A percentile compares a stretch with the other conserved stretches of the same genome.
Conservation (phyloP, 2,329 filamentous ascomycete genomes). For the Ceratocystis albifundus region DNA sequence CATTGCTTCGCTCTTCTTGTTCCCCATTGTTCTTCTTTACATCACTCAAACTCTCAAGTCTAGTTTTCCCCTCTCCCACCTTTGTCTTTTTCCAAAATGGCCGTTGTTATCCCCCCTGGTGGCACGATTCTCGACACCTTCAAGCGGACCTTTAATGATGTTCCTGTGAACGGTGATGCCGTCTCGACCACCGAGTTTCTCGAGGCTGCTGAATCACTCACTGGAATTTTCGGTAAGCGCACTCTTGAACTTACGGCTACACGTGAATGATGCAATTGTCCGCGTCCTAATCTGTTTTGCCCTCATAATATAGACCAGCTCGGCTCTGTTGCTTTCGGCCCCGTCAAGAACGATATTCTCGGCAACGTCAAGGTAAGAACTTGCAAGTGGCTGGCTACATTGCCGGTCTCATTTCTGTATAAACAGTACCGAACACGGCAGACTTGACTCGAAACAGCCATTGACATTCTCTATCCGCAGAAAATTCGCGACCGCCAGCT, state of each 20-base stretch:
- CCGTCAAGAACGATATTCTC: constrained; percentile 82
- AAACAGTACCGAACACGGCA: no score
- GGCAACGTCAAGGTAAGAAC: constrained; percentile 73
- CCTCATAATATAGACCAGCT: constrained; percentile 41
- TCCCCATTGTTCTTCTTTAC: background rate
- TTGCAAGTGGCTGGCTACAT: constrained; percentile 2
- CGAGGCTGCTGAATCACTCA: constrained; percentile 76
- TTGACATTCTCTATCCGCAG: constrained; percentile 34
- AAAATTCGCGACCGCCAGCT: constrained; percentile 81
- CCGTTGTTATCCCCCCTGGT: constrained; percentile 45
- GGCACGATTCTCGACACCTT: constrained; percentile 78
- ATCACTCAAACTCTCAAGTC: background rate
- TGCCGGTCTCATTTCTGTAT: background rate
- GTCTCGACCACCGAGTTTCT: constrained; percentile 80
- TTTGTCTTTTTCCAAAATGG: constrained; percentile 34
- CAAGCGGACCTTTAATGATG: constrained; percentile 72
- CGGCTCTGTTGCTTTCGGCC: constrained; percentile 65
- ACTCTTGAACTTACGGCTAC: background rate
- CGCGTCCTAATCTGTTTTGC: background rate
- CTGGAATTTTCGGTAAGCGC: constrained; percentile 65
- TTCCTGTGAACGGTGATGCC: constrained; percentile 60
- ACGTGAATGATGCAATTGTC: background rate
- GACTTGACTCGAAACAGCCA: no score
- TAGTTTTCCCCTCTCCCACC: background rate
- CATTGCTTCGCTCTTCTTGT: background rate